These are phyloP conservation scores for Cryoendolithus antarcticus DNA, from an alignment of 2,329 filamentous ascomycete species.

Conservation along the genomic window DNA sequence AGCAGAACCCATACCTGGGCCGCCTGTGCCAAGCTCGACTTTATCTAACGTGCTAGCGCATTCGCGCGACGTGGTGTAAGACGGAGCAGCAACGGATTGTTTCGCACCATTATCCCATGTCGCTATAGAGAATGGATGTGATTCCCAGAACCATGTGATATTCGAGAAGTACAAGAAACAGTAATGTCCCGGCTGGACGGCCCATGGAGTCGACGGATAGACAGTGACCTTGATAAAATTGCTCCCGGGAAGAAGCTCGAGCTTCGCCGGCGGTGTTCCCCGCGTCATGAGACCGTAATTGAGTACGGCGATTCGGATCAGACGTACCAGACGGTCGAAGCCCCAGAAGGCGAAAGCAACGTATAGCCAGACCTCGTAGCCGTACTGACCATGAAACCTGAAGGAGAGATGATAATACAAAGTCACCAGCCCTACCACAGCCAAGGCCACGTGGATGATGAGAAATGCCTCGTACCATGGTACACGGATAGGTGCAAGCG, in stretches of 20 bases:
- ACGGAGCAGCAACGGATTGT: too few species aligned
- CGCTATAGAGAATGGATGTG: slow-evolving; percentile 41
- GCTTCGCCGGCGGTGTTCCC: too few species aligned
- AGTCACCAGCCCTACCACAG: slow-evolving; percentile 30
- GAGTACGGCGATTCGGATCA: slow-evolving; percentile 23
- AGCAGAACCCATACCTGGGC: too few species aligned
- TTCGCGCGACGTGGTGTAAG: too few species aligned
- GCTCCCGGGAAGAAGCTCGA: slow-evolving; percentile 6
- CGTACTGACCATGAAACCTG: slow-evolving; percentile 27
- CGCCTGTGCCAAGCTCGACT: too few species aligned
- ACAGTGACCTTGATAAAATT: slow-evolving; percentile 29
- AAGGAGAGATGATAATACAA: slow-evolving; percentile 32
- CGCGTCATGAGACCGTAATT: too few species aligned
- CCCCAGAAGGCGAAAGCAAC: slow-evolving; percentile 32
- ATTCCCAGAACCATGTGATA: slow-evolving; percentile 37
- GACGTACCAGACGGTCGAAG: slow-evolving; percentile 34
- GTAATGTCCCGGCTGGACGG: too few species aligned
- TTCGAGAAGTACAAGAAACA: slow-evolving; percentile 36
- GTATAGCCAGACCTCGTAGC: slow-evolving; percentile 39
- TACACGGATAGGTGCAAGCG: slow-evolving; percentile 26
- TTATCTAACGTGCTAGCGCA: too few species aligned
- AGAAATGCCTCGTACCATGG: slow-evolving; percentile 35
- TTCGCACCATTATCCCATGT: too few species aligned
- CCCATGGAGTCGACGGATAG: slow-evolving; percentile 18
- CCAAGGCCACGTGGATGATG: slow-evolving; percentile 29